Conservation (phyloP, 129 eudicot species). For the Arctium minus region DNA sequence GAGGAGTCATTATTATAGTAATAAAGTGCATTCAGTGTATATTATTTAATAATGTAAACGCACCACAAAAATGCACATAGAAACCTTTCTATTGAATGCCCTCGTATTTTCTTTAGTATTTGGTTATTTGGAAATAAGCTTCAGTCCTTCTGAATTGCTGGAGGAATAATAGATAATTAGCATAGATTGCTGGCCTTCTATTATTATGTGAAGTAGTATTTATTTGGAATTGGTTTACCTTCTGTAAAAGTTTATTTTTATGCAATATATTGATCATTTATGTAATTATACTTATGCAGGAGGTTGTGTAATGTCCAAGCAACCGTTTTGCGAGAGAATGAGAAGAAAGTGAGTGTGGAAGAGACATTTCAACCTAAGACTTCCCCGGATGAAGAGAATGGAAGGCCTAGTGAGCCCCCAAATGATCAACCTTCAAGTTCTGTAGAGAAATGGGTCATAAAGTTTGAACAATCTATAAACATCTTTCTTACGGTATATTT, state of each 20-base stretch:
- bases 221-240: not conserved
- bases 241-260: not conserved
- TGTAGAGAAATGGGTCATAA: constrained; percentile 54
- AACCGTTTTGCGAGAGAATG: constrained; percentile 53
- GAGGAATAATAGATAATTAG: not conserved
- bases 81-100: not conserved
- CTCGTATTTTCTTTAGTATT: not conserved
- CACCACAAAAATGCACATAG: not conserved
- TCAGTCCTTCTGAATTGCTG: not conserved
- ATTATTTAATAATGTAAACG: not conserved
- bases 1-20: not conserved
- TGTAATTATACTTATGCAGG: constrained; percentile 24
- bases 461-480: constrained; percentile 78
- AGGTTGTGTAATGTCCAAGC: constrained; percentile 49
- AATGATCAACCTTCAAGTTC: constrained; percentile 42
- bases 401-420: constrained; percentile 33
- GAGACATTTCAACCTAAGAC: constrained; percentile 64
- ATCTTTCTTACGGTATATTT: constrained; percentile 72
- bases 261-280: not conserved
- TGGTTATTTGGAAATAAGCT: not conserved
- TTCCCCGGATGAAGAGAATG: constrained; percentile 37
- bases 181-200: not conserved
- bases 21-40: not conserved
- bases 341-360: constrained; percentile 66
- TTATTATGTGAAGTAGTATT: not conserved